These are phyloP conservation scores for Talaromyces marneffei DNA, from an alignment of 2,329 filamentous ascomycete species.

Conservation along the genomic window DNA sequence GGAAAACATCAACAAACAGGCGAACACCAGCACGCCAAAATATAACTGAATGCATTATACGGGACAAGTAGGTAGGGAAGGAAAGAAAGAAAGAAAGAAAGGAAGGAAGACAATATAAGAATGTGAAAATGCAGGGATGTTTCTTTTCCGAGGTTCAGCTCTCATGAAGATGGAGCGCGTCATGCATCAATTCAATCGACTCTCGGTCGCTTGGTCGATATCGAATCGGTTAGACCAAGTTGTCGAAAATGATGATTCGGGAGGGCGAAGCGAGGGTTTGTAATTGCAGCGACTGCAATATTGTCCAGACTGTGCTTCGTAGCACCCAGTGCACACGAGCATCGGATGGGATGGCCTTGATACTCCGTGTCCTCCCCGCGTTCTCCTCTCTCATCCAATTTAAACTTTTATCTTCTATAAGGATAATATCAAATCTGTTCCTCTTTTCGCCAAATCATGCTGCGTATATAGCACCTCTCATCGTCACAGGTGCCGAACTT, in stretches of 20 bases:
- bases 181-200: neutral
- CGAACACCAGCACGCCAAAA: constrained; percentile 8
- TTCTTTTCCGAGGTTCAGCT: neutral
- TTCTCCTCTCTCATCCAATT: neutral
- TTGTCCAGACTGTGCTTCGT: neutral
- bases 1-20: neutral
- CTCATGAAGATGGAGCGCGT: neutral
- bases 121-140: constrained; percentile 1
- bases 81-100: too few relatives aligned
- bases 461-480: neutral
- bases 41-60: neutral
- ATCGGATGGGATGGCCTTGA: neutral
- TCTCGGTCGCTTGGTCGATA: neutral
- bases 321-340: neutral
- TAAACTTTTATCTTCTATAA: constrained; percentile 1
- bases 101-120: neutral
- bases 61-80: too few relatives aligned
- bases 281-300: neutral
- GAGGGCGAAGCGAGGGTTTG: neutral
- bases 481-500: neutral
- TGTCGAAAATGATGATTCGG: neutral
- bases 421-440: neutral
- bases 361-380: neutral
- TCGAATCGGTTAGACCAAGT: neutral
- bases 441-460: neutral